phyloP scores from a whole-genome alignment of 202 grass and related monocot genomes.

The Setaria viridis region DNA sequence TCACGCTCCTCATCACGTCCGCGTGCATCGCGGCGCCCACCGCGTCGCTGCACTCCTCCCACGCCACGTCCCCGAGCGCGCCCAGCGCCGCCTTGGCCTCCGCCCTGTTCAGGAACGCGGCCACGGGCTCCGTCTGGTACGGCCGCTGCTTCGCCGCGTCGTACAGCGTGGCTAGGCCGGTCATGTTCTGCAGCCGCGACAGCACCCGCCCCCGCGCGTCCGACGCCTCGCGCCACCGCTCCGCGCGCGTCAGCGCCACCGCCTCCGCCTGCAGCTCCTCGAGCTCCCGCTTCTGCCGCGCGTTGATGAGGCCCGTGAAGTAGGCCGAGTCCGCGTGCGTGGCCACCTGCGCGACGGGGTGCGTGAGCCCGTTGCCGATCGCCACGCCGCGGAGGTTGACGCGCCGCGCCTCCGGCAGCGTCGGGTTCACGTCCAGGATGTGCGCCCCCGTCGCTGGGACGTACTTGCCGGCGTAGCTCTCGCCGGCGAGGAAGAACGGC shows the following conservation, averaged over 20 bases:
- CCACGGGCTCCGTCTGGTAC: slow-evolving; percentile 33
- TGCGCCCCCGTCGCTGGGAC: slow-evolving; percentile 51
- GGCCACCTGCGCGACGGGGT: slow-evolving; percentile 57
- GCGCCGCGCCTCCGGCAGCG: slow-evolving; percentile 24
- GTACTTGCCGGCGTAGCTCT: slow-evolving; percentile 91
- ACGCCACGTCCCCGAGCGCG: slow-evolving; percentile 13
- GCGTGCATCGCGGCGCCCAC: slow-evolving; percentile 47
- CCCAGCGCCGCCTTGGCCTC: slow-evolving; percentile 61
- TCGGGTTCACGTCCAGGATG: slow-evolving; percentile 41
- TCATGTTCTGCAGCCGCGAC: slow-evolving; percentile 54
- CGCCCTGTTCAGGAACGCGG: slow-evolving; percentile 43
- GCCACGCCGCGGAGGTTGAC: slow-evolving; percentile 51
- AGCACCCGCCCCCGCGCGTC: slow-evolving; percentile 45
- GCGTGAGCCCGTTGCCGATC: slow-evolving; percentile 69
- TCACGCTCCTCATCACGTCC: slow-evolving; percentile 70
- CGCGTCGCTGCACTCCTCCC: slow-evolving; percentile 47
- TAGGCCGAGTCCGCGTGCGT: slow-evolving; percentile 64
- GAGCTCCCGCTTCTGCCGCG: slow-evolving; percentile 37
- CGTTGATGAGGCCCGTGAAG: slow-evolving; percentile 61
- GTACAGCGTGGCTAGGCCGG: slow-evolving; percentile 59
- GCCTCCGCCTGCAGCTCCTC: slow-evolving; percentile 55
- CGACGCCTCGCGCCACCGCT: slow-evolving; percentile 57
- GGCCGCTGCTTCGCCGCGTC: slow-evolving; percentile 46
- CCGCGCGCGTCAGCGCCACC: slow-evolving; percentile 39
- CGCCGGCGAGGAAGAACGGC: slow-evolving; percentile 66